These are phyloP conservation scores for Didymella glomerata DNA, from an alignment of 2,329 filamentous ascomycete species.

Conservation along the genomic window DNA sequence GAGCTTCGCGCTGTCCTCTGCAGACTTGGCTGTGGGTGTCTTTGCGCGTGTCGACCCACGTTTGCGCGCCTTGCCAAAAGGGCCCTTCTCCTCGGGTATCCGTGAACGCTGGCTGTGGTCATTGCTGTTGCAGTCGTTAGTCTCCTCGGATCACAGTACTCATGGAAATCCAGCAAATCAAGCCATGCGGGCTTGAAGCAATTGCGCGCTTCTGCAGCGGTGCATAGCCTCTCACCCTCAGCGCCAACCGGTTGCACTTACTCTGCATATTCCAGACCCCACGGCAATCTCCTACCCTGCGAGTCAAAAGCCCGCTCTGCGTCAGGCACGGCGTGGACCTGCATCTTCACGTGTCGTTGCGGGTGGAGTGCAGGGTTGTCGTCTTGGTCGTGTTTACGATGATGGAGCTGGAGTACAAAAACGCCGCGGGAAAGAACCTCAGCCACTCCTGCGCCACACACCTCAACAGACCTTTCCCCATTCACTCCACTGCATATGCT, in stretches of 20 bases:
- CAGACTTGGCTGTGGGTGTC: constrained; percentile 66
- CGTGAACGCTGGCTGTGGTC: constrained; percentile 59
- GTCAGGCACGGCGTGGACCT: constrained; percentile 71
- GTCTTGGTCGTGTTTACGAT: constrained; percentile 24
- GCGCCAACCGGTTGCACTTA: constrained; percentile 49
- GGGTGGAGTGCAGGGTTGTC: constrained; percentile 17
- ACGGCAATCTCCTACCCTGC: constrained; percentile 67
- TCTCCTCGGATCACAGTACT: too few relatives aligned
- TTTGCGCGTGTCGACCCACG: constrained; percentile 60
- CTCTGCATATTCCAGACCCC: constrained; percentile 70
- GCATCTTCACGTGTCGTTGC: constrained; percentile 57
- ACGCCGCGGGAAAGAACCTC: constrained; percentile 39
- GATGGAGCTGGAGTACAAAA: constrained; percentile 32
- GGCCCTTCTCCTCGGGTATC: constrained; percentile 67
- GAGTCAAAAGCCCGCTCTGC: constrained; percentile 68
- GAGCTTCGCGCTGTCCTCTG: constrained; percentile 61
- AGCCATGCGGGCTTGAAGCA: background rate
- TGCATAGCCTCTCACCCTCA: background rate
- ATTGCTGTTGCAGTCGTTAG: constrained; percentile 29
- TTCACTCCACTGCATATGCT: constrained; percentile 28
- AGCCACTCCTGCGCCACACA: constrained; percentile 34
- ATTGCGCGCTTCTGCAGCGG: constrained; percentile 1
- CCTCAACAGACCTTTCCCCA: constrained; percentile 28
- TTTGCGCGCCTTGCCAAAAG: constrained; percentile 64
- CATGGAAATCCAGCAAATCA: background rate